These are phyloP conservation scores for Oemleria cerasiformis DNA, from an alignment of 306 rosid genomes.

Conservation along the genomic window DNA sequence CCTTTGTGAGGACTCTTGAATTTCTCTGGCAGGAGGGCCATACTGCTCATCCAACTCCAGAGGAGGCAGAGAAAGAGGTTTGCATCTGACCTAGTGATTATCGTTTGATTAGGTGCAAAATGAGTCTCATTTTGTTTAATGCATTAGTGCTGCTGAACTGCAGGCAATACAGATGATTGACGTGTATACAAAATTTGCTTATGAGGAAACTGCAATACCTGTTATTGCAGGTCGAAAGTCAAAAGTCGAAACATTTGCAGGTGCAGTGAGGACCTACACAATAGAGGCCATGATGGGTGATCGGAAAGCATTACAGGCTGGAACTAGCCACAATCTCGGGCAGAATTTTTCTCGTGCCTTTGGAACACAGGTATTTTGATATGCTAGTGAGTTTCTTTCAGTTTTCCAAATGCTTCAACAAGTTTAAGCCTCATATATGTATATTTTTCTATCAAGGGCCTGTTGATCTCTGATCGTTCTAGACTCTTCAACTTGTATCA, in stretches of 20 bases:
- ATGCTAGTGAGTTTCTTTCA: constrained; percentile 2
- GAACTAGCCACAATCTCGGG: constrained; percentile 98
- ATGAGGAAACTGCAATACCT: constrained; percentile 92
- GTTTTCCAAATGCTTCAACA: background rate
- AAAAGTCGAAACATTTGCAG: constrained; percentile 94
- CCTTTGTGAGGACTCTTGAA: constrained; percentile 92
- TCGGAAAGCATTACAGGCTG: constrained; percentile 92
- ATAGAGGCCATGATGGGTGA: constrained; percentile 99
- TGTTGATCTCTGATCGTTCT: background rate
- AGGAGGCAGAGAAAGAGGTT: constrained; percentile 97
- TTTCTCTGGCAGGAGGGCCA: constrained; percentile 99
- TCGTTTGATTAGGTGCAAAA: background rate
- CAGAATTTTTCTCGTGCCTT: constrained; percentile 94
- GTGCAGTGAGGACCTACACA: constrained; percentile 85
- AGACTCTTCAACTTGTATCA: background rate
- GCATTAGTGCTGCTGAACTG: constrained; percentile 35
- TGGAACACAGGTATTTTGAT: constrained; percentile 69
- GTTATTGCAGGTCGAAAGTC: constrained; percentile 94
- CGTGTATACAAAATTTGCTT: constrained; percentile 83
- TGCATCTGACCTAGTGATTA: constrained; percentile 23
- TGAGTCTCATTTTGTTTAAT: constrained; percentile 16
- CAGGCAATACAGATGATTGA: constrained; percentile 98
- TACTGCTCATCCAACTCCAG: constrained; percentile 87
- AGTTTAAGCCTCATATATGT: background rate
- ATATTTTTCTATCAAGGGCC: background rate